Evolutionary conservation across 495 filamentous ascomycete species (phyloP).

Genomic region (Neurospora sp.): DNA sequence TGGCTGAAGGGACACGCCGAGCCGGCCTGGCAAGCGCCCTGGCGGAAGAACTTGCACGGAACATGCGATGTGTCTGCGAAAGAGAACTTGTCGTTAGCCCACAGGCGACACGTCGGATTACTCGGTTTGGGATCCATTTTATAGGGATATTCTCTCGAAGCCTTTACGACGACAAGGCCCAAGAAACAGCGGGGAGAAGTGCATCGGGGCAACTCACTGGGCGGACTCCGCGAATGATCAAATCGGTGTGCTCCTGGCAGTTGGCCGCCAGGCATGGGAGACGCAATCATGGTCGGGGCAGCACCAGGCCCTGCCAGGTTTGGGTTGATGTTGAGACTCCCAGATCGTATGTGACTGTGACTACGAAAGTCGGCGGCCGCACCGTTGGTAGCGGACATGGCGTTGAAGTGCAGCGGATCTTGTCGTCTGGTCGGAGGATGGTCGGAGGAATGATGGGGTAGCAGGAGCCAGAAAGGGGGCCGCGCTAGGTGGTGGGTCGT

Average conservation of each 20-base stretch:
- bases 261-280: conserved; percentile 28
- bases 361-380: conserved; percentile 30
- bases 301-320: conserved; percentile 18
- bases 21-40: conserved; percentile 93
- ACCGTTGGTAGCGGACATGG: neutral
- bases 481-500: neutral
- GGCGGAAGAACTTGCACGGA: conserved; percentile 97
- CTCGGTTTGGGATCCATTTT: neutral
- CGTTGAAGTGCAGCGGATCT: too few species aligned
- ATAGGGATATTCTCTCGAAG: too few species aligned
- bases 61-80: conserved; percentile 86
- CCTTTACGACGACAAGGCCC: too few species aligned
- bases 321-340: conserved; percentile 42
- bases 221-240: conserved; percentile 69
- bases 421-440: too few species aligned
- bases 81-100: neutral
- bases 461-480: neutral
- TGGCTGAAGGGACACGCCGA: conserved; percentile 94
- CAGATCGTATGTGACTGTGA: conserved; percentile 34
- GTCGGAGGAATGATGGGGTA: neutral
- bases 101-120: neutral
- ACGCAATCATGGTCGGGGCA: conserved; percentile 15
- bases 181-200: neutral
- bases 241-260: conserved; percentile 31
- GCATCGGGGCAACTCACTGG: conserved; percentile 46